Base-by-base conservation (phyloP, 2,329 filamentous ascomycete genomes). In the Blastomyces percursus region DNA sequence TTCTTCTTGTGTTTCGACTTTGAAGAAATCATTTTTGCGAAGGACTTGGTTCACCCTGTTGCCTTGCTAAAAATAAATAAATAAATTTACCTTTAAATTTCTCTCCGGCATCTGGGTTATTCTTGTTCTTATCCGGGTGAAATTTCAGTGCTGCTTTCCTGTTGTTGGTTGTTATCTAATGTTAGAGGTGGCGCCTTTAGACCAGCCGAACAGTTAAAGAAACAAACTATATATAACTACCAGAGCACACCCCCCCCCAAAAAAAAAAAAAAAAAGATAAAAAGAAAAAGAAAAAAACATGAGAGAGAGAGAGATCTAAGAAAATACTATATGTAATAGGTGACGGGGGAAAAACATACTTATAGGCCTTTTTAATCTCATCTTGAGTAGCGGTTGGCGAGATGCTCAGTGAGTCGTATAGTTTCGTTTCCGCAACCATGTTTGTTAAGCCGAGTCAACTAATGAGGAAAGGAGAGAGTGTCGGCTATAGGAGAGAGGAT, bases 91-190 rank as follows among this genome's bases (percentile, higher is more conserved):
- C 82, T 79, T 99, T 99, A 82, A 99, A 99, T 77, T 93, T 96
- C 74, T 97, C 94, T 64, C 85, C 81, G 9, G 93, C 90, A 60
- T 85, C 79, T 38, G 91, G 86, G 70, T 93, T 91, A 78, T 96
- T 87, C 76, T 92, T 92, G 82, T 97, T 99, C 82, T 97, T 99
- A 81, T 99, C 94, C 7, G 94, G 94, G 73, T 99, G 94, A 78
- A 86, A 92, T 79, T 92, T 95, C 74, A 97, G 78, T 61, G 93
- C 93, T 62, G 87, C 84, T 82, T 96, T 96, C 66, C 89, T 91
- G 74, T 30, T 40, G 56, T 69, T 65, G 14, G 35, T n/a, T 14
- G 24, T 59, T 59, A 27, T 11, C 30, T 38, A 32, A 24, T 12
- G 70, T 67, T 55, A 56, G 57, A 21, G 48, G 32, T 16, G 40